Evolutionary conservation across 1,139 yeast species (phyloP).

Genomic region (Pichia sp.): DNA sequence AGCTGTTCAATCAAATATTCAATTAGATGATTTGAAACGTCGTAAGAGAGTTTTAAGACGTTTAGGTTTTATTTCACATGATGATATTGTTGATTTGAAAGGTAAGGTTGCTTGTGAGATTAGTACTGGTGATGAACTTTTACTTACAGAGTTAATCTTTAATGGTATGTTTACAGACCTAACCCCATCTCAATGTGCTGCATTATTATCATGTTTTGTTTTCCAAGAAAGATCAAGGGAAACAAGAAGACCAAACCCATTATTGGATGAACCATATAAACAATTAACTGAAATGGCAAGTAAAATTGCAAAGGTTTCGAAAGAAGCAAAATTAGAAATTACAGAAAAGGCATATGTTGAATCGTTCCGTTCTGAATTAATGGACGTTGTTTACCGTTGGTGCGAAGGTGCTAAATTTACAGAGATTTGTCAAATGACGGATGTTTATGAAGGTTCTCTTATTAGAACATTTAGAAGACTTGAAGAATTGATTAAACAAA

Average conservation of each 20-base stretch:
- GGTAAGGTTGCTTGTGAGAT: slow-evolving; percentile 68
- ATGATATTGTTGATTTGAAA: slow-evolving; percentile 86
- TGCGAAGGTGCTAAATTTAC: slow-evolving; percentile 94
- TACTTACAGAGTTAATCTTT: slow-evolving; percentile 85
- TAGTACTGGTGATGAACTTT: slow-evolving; percentile 86
- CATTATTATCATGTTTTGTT: slow-evolving; percentile 86
- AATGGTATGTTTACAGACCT: slow-evolving; percentile 91
- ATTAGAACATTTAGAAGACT: slow-evolving; percentile 90
- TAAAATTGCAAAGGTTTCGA: slow-evolving; percentile 79
- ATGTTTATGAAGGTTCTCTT: slow-evolving; percentile 93
- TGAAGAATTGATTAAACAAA: slow-evolving; percentile 87
- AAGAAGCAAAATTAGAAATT: slow-evolving; percentile 83
- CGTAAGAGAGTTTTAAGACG: slow-evolving; percentile 85
- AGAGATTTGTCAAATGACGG: slow-evolving; percentile 97
- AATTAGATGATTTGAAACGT: slow-evolving; percentile 85
- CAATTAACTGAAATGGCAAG: slow-evolving; percentile 85
- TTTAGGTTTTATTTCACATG: slow-evolving; percentile 72
- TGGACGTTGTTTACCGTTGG: slow-evolving; percentile 98
- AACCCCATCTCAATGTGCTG: slow-evolving; percentile 85
- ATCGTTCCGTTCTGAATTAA: slow-evolving; percentile 81
- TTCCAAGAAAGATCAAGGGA: slow-evolving; percentile 95
- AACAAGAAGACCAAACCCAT: slow-evolving; percentile 77
- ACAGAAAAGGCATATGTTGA: slow-evolving; percentile 90
- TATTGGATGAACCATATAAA: slow-evolving; percentile 81
- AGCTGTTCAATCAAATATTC: slow-evolving; percentile 87